Base-by-base conservation (phyloP, 371 early-diverging fungal species). In the Mucor velutinosus region DNA sequence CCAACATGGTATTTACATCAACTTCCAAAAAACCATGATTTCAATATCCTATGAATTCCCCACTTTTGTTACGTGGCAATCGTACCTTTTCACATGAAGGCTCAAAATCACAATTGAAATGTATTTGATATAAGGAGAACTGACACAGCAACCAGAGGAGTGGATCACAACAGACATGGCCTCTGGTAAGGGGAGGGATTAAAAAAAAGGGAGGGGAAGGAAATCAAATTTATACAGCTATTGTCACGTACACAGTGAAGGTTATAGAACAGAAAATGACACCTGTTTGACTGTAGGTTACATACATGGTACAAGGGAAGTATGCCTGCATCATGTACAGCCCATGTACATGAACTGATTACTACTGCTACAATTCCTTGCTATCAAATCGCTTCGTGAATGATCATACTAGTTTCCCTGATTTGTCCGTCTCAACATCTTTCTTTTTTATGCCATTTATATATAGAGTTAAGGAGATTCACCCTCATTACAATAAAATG, bases 301-400 rank as follows among this genome's bases (percentile, higher is more conserved):
- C 21, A 25, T 19, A 56, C n/a, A 56, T 56, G 1, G 11, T 17
- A 56, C 15, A 29, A 30, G 15, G 23, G 12, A 56, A 56, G 32
- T 4, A 17, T 30, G 7, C 56, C 29, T 56, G 56, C 56, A 56
- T 56, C 23, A 39, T 59, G 51, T 51, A 51, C 25, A 19, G 19
- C 47, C 17, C 21, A 37, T 32, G 14, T 39, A 59, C 59, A 59
- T 59, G 59, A 59, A 33, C 59, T n/a, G 56, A 30, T 56, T 59
- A 59, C 59, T 39, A 37, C 37, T 39, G 32, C 56, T 29, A 30
- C 56, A 30, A 32, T n/a, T 30, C 4, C 15, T n/a, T 17, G 23
- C 23, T n/a, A 56, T 4, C 56, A 27, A 56, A 30, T 56, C 7
- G 29, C 56, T 10, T 56, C 8, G 7, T 37, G 37, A 14, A 14